Evolutionary conservation across 1,284 basidiomycete species (phyloP), one percentile per base, ranked within the genome.

Genomic region (Malassezia cuniculi): DNA sequence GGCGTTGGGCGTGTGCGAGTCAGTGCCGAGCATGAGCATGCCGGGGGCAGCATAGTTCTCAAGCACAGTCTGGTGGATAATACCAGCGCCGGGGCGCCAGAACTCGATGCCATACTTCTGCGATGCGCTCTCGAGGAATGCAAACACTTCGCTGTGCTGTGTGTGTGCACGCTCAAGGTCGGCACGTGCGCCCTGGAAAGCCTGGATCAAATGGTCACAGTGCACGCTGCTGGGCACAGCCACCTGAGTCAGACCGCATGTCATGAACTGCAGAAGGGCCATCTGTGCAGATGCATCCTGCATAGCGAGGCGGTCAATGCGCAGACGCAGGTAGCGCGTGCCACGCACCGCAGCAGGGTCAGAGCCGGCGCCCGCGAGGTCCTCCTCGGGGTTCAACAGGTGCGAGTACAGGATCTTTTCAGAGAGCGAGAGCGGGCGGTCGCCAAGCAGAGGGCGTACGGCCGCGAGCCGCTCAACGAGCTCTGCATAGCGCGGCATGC

Each of bases 211-310:
- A 71, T 99, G 93, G 68, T 99, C 93, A 63, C 93, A 97, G 69
- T 99, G 93, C 28, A 78, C 74, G 50, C 68, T 93, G 76, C 72
- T 82, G 74, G 93, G 90, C 6, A 97, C 89, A 20, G 85, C 83
- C 56, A 80, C 84, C 48, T 76, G 75, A 17, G 78, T 71, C 39
- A 95, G 76, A 24, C 85, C 86, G 47, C 89, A 93, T 42, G 90
- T 94, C 85, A 95, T 95, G 70, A 97, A 99, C 70, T 99, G 93
- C 40, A 99, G 71, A 41, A 93, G 81, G 27, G 93, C 93, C 93
- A 99, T 99, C 81, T 99, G 93, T 31, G 93, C 93, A 26, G 86
- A 93, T 21, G 93, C 93, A 77, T 97, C 93, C 69, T 97, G 93
- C 85, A 97, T 94, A 22, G 93, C 93, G 17, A 97, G 87, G 50